Evolutionary conservation across 306 rosid species (phyloP).

Genomic region (Cajanus cajan): DNA sequence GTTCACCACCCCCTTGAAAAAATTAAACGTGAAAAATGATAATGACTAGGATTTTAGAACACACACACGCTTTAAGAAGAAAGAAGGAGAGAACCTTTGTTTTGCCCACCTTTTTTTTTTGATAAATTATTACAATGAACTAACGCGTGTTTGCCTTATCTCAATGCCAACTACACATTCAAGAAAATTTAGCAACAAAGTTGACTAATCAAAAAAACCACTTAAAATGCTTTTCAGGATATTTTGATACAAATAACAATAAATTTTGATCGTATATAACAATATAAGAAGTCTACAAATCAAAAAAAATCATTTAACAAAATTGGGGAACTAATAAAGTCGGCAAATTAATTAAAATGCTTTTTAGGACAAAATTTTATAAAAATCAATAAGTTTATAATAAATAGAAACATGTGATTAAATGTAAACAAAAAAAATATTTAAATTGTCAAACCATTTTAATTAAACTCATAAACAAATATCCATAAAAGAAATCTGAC

Average conservation of each 20-base stretch:
- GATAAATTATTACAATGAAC: fast-evolving
- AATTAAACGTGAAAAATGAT: slow-evolving; percentile 52
- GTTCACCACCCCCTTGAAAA: slow-evolving; percentile 33
- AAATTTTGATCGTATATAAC: too few species aligned
- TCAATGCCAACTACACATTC: not conserved
- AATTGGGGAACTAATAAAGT: too few species aligned
- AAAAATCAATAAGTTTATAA: too few species aligned
- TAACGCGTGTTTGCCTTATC: slow-evolving; percentile 33
- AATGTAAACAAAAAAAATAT: not conserved
- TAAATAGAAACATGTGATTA: too few species aligned
- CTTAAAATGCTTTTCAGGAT: too few species aligned
- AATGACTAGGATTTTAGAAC: not conserved
- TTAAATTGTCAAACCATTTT: too few species aligned
- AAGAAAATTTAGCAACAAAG: not conserved
- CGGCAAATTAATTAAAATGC: too few species aligned
- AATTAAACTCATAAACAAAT: not conserved
- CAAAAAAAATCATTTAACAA: too few species aligned
- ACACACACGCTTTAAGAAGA: not conserved
- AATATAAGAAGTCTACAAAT: not conserved
- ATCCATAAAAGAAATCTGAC: not conserved
- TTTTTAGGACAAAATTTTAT: not conserved
- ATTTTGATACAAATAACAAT: too few species aligned
- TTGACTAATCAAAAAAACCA: too few species aligned
- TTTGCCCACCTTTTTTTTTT: not conserved
- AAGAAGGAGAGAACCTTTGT: not conserved